phyloP scores from a whole-genome alignment of 805 yeast species.

The Saturnispora sanitii region DNA sequence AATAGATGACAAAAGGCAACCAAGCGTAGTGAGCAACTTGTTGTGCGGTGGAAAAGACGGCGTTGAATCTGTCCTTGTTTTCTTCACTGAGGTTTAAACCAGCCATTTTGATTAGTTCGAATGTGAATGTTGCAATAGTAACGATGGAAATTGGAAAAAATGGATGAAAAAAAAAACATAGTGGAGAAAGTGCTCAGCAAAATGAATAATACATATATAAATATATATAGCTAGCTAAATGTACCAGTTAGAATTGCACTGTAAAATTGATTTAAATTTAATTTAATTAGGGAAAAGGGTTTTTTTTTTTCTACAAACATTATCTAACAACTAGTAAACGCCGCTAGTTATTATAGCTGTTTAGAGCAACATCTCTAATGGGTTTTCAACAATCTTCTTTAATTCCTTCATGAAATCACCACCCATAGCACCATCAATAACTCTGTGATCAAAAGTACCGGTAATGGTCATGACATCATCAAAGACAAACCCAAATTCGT shows the following conservation, averaged over 20 bases:
- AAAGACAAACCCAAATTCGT: slow-evolving; percentile 85
- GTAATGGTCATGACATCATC: slow-evolving; percentile 88
- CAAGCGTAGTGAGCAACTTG: slow-evolving; percentile 92
- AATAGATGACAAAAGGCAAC: slow-evolving; percentile 88
- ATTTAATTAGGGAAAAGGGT: too few relatives aligned
- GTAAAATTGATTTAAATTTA: too few relatives aligned
- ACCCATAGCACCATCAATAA: slow-evolving; percentile 94
- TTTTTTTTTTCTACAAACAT: too few relatives aligned
- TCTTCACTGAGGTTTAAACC: slow-evolving; percentile 36
- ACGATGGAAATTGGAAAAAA: too few relatives aligned
- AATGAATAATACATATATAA: too few relatives aligned
- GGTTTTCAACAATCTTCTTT: slow-evolving; percentile 88
- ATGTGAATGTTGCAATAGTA: too few relatives aligned
- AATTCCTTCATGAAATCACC: slow-evolving; percentile 94
- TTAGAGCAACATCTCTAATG: slow-evolving; percentile 82
- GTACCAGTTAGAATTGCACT: too few relatives aligned
- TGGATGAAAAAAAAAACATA: too few relatives aligned
- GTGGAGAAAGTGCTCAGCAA: too few relatives aligned
- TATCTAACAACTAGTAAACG: neutral
- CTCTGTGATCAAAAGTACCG: slow-evolving; percentile 96
- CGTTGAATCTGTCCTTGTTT: slow-evolving; percentile 74
- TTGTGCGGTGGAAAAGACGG: slow-evolving; percentile 72
- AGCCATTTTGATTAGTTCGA: slow-evolving; percentile 23
- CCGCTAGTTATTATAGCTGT: too few relatives aligned
- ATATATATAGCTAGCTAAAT: too few relatives aligned